Base-by-base conservation (phyloP, 148 eudicot genomes). In the Silene uniflora region DNA sequence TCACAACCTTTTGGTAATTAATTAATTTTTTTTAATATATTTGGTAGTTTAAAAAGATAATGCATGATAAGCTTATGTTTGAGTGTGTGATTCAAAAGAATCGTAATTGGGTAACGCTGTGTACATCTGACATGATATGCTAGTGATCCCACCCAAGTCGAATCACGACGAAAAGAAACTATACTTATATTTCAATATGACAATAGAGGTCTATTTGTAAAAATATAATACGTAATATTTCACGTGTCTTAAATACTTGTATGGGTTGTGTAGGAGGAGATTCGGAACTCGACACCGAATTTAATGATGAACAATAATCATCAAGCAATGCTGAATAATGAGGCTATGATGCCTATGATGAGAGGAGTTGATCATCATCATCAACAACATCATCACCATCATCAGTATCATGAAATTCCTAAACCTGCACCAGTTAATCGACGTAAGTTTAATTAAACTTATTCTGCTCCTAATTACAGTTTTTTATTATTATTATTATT, bases 351-450 rank as follows among this genome's bases (percentile, higher is more conserved):
- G 72, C 84, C 88, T 0, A 74, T 86, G 64, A 87, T 86, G 64
- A 87, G 91, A 64, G 92, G 90, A 66, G 61, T 82, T 69, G 82
- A 89, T 73, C 79, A 76, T 58, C 79, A 72, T 63, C 80, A 77
- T 27, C 71, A 52, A 17, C 72, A 78, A 12, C 80, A 77, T 65
- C 71, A 52, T 25, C 72, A 67, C 39, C 78, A 78, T 24, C 73
- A 71, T 21, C 80, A 71, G 21, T 35, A 76, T 24, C 90, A 91
- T 75, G 93, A 91, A 70, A 85, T 90, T 62, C 98, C 97, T 10
- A 92, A 87, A 80, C 92, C 97, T 21, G 90, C 96, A 7, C 88
- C 85, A 0, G 88, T 89, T 25, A 95, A 95, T 81, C 85, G 93
- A 81, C 98, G 98, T 95, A 82, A 88, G 98, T 58, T 35, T 49